Evolutionary conservation across 1,284 basidiomycete genomes (phyloP), one percentile per base, ranked within the genome.

Genomic region (Mrakiaceae sp.): DNA sequence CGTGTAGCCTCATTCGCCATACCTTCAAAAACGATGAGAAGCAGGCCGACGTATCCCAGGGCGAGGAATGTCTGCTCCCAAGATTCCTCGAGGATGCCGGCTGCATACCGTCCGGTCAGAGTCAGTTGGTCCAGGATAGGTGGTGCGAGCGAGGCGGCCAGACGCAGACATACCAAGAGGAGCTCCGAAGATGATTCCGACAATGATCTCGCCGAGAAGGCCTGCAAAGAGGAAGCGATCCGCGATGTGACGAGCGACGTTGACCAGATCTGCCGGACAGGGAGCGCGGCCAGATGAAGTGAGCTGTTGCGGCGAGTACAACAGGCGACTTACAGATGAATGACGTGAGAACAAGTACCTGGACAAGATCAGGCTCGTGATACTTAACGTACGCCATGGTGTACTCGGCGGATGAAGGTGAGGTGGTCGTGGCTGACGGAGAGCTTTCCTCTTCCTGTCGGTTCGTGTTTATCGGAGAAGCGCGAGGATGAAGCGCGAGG

Each of bases 1-100:
- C 27, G 27, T 27, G 27, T 27, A 27, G 27, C 27, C 27, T 27
- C 27, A 27, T 27, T 27, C 27, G 63, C 64, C 72, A 67, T 60
- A 76, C 81, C 81, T 74, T 82, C 78, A 65, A 82, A 81, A 3
- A 83, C 79, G 55, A 83, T 74, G 5, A 81, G 71, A n/a, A 83
- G 73, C 12, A 83, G 72, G 1, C 82, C 82, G 0, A 82, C 66
- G 68, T 82, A 82, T 0, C 81, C 82, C 6, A 83, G 55, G 0
- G 73, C 72, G 5, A 79, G 75, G 62, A 82, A 76, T 0, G 80
- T 75, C 8, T 74, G 69, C 67, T 81, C 73, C 76, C 79, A 80
- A 6, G 72, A 70, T 0, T 64, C 9, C 0, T 75, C 74, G 0
- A 83, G 70, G 62, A 82, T 78, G 43, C 71, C 73, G 0, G 76